Evolutionary conservation across 2,329 filamentous ascomycete species (phyloP).

Genomic region (Nemania sp.): DNA sequence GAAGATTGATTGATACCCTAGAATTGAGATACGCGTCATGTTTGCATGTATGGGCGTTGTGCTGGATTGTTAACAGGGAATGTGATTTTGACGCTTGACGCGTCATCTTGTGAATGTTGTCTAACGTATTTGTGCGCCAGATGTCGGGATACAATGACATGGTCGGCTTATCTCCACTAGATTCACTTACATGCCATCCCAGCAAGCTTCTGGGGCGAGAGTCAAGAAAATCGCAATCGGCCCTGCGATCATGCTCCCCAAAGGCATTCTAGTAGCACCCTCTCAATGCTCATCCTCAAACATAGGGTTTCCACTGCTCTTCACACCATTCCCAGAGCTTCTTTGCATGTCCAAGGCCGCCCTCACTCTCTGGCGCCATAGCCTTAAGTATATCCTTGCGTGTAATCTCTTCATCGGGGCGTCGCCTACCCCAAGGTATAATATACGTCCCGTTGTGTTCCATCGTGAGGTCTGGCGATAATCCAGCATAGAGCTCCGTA

Average conservation of each 20-base stretch:
- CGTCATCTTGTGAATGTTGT: neutral
- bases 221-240: no score
- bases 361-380: constrained; percentile 32
- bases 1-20: constrained; percentile 20
- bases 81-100: constrained; percentile 3
- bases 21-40: constrained; percentile 5
- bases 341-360: constrained; percentile 33
- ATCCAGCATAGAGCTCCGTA: constrained; percentile 26
- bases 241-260: no score
- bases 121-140: no score
- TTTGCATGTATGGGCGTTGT: constrained; percentile 22
- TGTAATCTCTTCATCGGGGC: constrained; percentile 20
- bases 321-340: constrained; percentile 40
- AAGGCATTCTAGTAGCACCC: no score
- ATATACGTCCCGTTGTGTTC: constrained; percentile 25
- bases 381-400: constrained; percentile 37
- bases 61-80: neutral
- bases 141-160: neutral
- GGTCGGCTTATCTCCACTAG: no score
- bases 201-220: no score
- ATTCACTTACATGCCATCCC: no score
- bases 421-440: constrained; percentile 28
- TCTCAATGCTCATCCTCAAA: neutral
- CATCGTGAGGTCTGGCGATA: constrained; percentile 28
- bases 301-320: constrained; percentile 16